A percentile compares a stretch with the other conserved stretches of the same genome.
These are phyloP conservation scores for Rhizopus stolonifer DNA, from an alignment of 371 early-diverging fungal genomes.

Conservation along the genomic window DNA sequence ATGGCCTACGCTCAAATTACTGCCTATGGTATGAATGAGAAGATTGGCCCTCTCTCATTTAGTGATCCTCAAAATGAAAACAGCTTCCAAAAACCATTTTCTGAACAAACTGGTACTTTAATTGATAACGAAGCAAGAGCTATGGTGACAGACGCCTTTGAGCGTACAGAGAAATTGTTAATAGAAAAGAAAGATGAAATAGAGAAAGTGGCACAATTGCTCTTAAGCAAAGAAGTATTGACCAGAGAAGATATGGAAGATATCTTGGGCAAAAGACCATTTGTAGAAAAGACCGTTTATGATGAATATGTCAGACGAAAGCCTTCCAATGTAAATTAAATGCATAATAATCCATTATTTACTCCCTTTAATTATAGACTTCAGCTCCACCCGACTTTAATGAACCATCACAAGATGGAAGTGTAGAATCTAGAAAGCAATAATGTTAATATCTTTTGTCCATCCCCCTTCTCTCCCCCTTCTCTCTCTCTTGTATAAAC, in stretches of 20 bases:
- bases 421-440: not conserved
- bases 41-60: slow-evolving; percentile 85
- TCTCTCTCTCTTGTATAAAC: no score
- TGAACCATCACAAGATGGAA: not conserved
- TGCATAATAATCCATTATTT: not conserved
- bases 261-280: slow-evolving; percentile 86
- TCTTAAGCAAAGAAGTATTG: slow-evolving; percentile 95
- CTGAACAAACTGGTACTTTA: slow-evolving; percentile 89
- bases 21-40: slow-evolving; percentile 91
- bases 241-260: slow-evolving; percentile 90
- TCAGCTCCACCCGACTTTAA: not conserved
- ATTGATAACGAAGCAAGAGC: slow-evolving; percentile 91
- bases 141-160: slow-evolving; percentile 78
- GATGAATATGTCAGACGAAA: slow-evolving; percentile 48
- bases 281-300: slow-evolving; percentile 67
- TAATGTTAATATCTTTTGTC: not conserved
- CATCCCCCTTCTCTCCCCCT: no score
- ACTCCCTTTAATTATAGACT: not conserved
- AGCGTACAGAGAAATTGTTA: slow-evolving; percentile 73
- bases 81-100: slow-evolving; percentile 90
- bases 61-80: slow-evolving; percentile 67
- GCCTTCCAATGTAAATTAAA: not conserved
- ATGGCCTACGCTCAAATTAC: slow-evolving; percentile 94
- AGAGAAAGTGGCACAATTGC: slow-evolving; percentile 85
- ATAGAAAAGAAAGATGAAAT: slow-evolving; percentile 79